Conservation (phyloP, 2,329 filamentous ascomycete species). For the Botrytis aclada region DNA sequence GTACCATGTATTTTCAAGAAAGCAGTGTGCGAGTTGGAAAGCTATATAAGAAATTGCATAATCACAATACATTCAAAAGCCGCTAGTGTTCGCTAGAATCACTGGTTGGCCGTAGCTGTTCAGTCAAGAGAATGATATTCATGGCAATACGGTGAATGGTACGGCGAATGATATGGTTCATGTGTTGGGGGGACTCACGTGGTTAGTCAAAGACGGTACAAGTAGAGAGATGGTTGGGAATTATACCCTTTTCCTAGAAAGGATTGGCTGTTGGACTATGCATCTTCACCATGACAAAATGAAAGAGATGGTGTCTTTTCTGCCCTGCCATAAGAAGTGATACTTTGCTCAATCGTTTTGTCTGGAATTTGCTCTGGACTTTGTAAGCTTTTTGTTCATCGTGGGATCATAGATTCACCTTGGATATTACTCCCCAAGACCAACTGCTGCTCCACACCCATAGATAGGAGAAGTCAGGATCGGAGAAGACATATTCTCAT, state of each 20-base stretch:
- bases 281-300: not conserved
- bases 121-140: not conserved
- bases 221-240: not conserved
- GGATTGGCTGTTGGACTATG: not conserved
- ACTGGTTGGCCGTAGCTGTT: not conserved
- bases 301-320: not conserved
- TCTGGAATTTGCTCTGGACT: not conserved
- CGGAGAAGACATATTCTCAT: not conserved
- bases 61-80: not conserved
- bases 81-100: not conserved
- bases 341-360: not conserved
- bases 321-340: not conserved
- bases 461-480: not conserved
- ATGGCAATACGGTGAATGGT: no score
- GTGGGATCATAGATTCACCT: not conserved
- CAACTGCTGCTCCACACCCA: accelerated
- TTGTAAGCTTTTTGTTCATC: not conserved
- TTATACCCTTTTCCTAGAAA: no score
- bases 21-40: not conserved
- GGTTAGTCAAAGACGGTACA: not conserved
- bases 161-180: not conserved
- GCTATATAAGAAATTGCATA: not conserved
- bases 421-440: not conserved
- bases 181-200: not conserved
- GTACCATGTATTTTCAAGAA: not conserved